Conservation (phyloP, 179 eudicot species). For the Actinidia polygama region DNA sequence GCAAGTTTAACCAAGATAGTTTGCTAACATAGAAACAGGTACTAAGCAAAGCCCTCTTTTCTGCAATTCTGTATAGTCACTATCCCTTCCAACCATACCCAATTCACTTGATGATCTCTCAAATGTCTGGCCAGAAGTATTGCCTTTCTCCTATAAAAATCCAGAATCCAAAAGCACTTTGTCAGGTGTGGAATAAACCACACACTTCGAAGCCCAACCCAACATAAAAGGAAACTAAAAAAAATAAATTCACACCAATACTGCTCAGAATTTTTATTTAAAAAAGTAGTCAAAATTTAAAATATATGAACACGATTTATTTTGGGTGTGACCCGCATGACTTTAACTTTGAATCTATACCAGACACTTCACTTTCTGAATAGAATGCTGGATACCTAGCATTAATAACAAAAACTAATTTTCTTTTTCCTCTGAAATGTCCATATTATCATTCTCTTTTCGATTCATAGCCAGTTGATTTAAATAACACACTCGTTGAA, state of each 20-base stretch:
- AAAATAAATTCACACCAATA: too few relatives aligned
- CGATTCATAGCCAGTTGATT: neutral
- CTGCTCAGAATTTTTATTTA: too few relatives aligned
- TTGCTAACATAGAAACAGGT: constrained; percentile 8
- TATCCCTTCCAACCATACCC: neutral
- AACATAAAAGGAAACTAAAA: neutral
- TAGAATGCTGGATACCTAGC: too few relatives aligned
- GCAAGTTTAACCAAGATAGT: neutral
- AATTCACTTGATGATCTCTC: neutral
- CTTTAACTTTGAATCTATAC: too few relatives aligned
- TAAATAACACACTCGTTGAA: constrained; percentile 12
- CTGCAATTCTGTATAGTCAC: neutral
- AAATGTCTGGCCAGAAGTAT: neutral
- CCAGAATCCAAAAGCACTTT: neutral
- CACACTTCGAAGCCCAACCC: neutral
- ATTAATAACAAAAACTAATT: too few relatives aligned
- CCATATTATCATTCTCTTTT: neutral
- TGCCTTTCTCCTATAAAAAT: constrained; percentile 10
- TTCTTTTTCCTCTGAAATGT: neutral
- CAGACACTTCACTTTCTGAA: too few relatives aligned
- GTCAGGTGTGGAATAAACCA: constrained; percentile 11
- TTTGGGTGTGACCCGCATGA: too few relatives aligned
- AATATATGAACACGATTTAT: too few relatives aligned
- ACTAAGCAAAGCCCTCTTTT: constrained; percentile 20
- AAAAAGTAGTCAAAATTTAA: too few relatives aligned